These are phyloP conservation scores for Diplogelasinospora grovesii DNA, from an alignment of 495 filamentous ascomycete genomes.

Conservation along the genomic window DNA sequence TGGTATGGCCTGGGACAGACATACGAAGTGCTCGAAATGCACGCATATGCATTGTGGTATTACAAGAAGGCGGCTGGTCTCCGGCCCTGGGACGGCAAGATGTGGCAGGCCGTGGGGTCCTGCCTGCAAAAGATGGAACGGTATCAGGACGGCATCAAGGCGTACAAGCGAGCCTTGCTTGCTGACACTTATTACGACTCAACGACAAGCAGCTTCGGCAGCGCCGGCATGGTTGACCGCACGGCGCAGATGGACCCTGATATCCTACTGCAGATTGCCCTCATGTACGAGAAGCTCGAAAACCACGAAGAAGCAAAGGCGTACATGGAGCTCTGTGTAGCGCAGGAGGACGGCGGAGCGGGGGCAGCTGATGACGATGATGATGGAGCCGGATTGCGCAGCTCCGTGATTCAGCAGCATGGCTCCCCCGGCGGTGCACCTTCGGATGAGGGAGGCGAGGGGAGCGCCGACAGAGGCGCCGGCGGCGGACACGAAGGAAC, in stretches of 20 bases:
- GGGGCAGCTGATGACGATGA: conserved; percentile 18
- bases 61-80: conserved; percentile 92
- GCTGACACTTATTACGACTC: conserved; percentile 74
- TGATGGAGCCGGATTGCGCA: conserved; percentile 25
- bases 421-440: conserved; percentile 43
- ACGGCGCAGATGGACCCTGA: conserved; percentile 75
- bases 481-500: conserved; percentile 47
- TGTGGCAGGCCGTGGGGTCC: conserved; percentile 95
- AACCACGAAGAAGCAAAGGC: conserved; percentile 71
- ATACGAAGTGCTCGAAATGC: conserved; percentile 97
- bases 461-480: conserved; percentile 26
- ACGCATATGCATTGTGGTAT: conserved; percentile 93
- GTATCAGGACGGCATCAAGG: conserved; percentile 80
- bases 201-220: conserved; percentile 42
- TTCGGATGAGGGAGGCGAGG: conserved; percentile 45
- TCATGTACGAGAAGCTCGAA: conserved; percentile 74
- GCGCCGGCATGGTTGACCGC: conserved; percentile 24
- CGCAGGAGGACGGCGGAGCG: conserved; percentile 66
- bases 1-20: conserved; percentile 98
- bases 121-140: conserved; percentile 85
- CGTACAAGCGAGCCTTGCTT: conserved; percentile 82
- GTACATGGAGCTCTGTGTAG: conserved; percentile 92
- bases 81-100: conserved; percentile 87
- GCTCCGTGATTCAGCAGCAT: conserved; percentile 41
- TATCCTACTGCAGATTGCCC: conserved; percentile 80